Evolutionary conservation across 2,329 filamentous ascomycete genomes (phyloP).

Genomic region (Fusarium poae): DNA sequence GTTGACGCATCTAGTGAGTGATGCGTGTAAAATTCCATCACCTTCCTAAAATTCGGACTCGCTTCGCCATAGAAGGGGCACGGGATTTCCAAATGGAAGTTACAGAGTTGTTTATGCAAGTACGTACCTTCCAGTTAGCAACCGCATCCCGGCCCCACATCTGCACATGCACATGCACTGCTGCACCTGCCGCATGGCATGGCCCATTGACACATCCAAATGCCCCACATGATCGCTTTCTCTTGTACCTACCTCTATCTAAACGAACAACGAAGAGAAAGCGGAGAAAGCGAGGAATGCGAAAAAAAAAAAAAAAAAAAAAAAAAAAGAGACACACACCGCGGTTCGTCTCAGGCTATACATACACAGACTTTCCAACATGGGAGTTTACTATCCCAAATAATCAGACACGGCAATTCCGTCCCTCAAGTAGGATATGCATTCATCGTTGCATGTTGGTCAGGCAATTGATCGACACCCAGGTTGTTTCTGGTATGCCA

Average conservation of each 20-base stretch:
- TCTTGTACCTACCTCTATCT: neutral
- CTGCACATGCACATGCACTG: slow-evolving; percentile 5
- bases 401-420: neutral
- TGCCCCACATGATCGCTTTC: slow-evolving; percentile 5
- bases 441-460: neutral
- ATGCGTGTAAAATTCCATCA: neutral
- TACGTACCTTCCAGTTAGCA: neutral
- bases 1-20: neutral
- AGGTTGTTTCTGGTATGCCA: slow-evolving; percentile 4
- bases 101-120: neutral
- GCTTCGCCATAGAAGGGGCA: slow-evolving; percentile 2
- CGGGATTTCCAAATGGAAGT: slow-evolving; percentile 28
- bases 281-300: slow-evolving; percentile 31
- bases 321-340: slow-evolving; percentile 12
- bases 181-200: slow-evolving; percentile 31
- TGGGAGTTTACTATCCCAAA: too few species aligned
- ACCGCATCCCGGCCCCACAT: slow-evolving; percentile 40
- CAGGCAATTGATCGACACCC: slow-evolving; percentile 20
- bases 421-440: neutral
- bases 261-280: slow-evolving; percentile 9
- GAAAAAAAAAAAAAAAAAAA: slow-evolving; percentile 29
- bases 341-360: neutral
- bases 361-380: neutral
- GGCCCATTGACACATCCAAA: slow-evolving; percentile 7
- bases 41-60: slow-evolving; percentile 5